Conservation (phyloP, 2,329 filamentous ascomycete genomes). For the Penicillium sp. region DNA sequence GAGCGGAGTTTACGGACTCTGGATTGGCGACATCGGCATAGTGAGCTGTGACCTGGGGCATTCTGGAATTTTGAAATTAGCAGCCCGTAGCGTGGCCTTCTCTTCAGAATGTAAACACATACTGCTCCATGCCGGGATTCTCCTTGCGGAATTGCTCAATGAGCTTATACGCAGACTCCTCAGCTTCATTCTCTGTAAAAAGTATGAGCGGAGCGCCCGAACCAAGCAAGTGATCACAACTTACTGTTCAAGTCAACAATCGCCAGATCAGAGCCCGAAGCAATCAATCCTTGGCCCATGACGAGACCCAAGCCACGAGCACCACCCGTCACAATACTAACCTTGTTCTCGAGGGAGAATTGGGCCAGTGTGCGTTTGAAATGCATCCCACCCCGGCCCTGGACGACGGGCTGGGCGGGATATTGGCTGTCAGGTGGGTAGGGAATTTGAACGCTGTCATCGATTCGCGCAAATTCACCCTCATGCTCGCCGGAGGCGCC, state of each 20-base stretch:
- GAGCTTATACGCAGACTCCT: constrained; percentile 70
- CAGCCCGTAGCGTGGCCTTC: background rate
- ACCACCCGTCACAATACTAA: constrained; percentile 84
- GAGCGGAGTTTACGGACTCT: constrained; percentile 70
- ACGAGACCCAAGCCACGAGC: constrained; percentile 85
- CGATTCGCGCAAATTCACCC: constrained; percentile 75
- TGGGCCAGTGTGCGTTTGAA: constrained; percentile 80
- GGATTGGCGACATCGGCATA: constrained; percentile 82
- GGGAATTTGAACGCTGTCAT: constrained; percentile 72
- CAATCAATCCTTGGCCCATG: constrained; percentile 88
- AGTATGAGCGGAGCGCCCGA: background rate
- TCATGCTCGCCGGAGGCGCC: constrained; percentile 46
- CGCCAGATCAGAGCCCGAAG: constrained; percentile 82
- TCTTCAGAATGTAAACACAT: constrained; percentile 22
- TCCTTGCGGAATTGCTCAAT: constrained; percentile 74
- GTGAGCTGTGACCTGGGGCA: constrained; percentile 84
- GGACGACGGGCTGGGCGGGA: constrained; percentile 67
- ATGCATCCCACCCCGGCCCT: constrained; percentile 74
- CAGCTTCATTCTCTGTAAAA: constrained; percentile 71
- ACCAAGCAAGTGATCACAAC: constrained; percentile 29
- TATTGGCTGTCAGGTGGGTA: constrained; percentile 74
- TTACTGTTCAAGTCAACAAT: constrained; percentile 91
- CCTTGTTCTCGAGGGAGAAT: constrained; percentile 82
- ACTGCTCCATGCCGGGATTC: constrained; percentile 72
- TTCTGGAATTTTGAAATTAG: constrained; percentile 40